These are phyloP conservation scores for Aspergillus sp. DNA, from an alignment of 2,329 filamentous ascomycete genomes.

Conservation along the genomic window DNA sequence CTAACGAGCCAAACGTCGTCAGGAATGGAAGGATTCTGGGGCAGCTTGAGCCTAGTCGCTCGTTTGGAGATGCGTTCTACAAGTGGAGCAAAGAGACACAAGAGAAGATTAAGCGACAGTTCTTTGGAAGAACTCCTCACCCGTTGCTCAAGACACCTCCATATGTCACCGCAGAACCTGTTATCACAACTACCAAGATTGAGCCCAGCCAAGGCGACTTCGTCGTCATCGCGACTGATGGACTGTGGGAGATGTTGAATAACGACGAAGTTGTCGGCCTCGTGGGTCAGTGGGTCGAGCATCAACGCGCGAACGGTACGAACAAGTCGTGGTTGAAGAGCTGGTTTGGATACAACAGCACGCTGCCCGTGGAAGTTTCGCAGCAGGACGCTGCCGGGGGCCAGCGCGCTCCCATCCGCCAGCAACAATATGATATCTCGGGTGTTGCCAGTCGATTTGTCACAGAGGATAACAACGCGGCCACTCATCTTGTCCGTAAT, in stretches of 20 bases:
- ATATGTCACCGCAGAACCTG: conserved; percentile 92
- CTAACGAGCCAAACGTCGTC: conserved; percentile 79
- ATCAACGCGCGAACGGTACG: conserved; percentile 46
- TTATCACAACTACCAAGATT: conserved; percentile 88
- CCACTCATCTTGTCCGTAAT: conserved; percentile 90
- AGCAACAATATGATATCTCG: conserved; percentile 83
- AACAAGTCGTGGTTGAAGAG: conserved; percentile 58
- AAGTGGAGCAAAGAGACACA: conserved; percentile 89
- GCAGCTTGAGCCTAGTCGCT: conserved; percentile 81
- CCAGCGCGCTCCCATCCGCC: conserved; percentile 72
- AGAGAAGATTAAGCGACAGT: conserved; percentile 69
- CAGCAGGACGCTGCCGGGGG: conserved; percentile 49
- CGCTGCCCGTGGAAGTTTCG: conserved; percentile 67
- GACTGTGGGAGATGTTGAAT: conserved; percentile 97
- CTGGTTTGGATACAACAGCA: conserved; percentile 55
- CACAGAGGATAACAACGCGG: conserved; percentile 90
- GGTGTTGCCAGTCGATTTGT: conserved; percentile 67
- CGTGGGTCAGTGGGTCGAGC: conserved; percentile 93
- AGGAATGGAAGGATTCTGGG: conserved; percentile 85
- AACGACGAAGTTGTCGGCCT: conserved; percentile 97
- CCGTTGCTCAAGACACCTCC: conserved; percentile 79
- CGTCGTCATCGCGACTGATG: conserved; percentile 90
- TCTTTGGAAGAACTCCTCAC: conserved; percentile 76
- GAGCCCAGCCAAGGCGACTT: conserved; percentile 88
- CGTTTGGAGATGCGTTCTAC: conserved; percentile 93